Percentiles rank a stretch among this genome's conserved stretches.
Evolutionary conservation across 2,329 filamentous ascomycete genomes (phyloP).

Genomic region (Talaromyces atroroseus): DNA sequence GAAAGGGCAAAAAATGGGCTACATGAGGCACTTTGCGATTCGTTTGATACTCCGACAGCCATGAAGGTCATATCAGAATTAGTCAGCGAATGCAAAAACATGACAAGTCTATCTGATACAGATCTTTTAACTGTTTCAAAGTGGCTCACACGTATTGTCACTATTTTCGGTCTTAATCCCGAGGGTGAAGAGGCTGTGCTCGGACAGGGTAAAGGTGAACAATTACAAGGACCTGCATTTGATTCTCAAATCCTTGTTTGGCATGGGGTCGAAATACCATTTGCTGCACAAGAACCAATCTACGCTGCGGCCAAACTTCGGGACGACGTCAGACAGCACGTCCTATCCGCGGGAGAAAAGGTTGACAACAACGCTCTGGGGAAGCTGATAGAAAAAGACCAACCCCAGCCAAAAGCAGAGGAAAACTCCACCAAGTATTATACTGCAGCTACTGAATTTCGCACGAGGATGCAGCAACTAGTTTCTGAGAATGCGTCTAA

Average conservation of each 20-base stretch:
- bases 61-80: slow-evolving; percentile 72
- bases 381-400: slow-evolving; percentile 20
- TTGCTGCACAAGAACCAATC: slow-evolving; percentile 52
- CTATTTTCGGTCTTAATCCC: slow-evolving; percentile 69
- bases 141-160: slow-evolving; percentile 78
- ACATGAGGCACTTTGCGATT: slow-evolving; percentile 66
- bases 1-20: slow-evolving; percentile 52
- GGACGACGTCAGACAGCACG: slow-evolving; percentile 30
- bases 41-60: slow-evolving; percentile 76
- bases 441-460: slow-evolving; percentile 35
- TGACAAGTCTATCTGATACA: slow-evolving; percentile 40
- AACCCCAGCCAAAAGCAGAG: slow-evolving; percentile 24
- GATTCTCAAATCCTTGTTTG: slow-evolving; percentile 27
- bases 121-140: slow-evolving; percentile 51
- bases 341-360: slow-evolving; percentile 34
- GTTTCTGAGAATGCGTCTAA: slow-evolving; percentile 38
- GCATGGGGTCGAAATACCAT: slow-evolving; percentile 54
- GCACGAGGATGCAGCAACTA: slow-evolving; percentile 50
- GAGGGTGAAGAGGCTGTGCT: slow-evolving; percentile 53
- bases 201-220: slow-evolving; percentile 47
- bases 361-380: slow-evolving; percentile 25
- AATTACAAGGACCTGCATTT: not conserved
- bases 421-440: slow-evolving; percentile 37
- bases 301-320: slow-evolving; percentile 51
- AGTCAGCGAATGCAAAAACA: slow-evolving; percentile 66